Base-by-base conservation (phyloP, 164 flowering plant species). In the Warburgia ugandensis region DNA sequence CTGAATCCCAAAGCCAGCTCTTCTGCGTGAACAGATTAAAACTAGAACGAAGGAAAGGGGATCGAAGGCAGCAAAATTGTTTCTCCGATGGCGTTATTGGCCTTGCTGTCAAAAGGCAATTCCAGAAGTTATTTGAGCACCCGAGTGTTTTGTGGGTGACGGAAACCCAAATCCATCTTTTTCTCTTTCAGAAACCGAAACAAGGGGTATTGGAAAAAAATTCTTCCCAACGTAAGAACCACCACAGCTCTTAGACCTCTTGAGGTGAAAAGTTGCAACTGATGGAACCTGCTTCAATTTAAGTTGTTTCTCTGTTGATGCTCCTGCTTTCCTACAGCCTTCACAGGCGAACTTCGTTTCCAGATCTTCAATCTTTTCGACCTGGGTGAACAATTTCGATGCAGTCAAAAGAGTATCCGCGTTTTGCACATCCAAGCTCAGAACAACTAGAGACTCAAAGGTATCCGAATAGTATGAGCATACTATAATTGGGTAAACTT, bases 361-460 rank as follows among this genome's bases (percentile, higher is more conserved):
- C 11, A 71, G 54, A 57, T 77, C 86, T 25, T 78, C 91, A 45
- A 91, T 75, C 54, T 63, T 77, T 63, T 91, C 97, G 38, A 79
- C 69, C 54, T 74, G 73, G 19, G 96, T 91, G 56, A 87, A 91
- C 6, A 92, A 91, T 26, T 74, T 58, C 17, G 87, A 56, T 50
- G 97, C 96, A 69, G 64, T 29, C 16, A 56, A 37, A 29, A 91
- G 87, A 44, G 56, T 58, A 43, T 70, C 75, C 2, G 62, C 86
- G 50, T 79, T 77, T 40, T 83, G 82, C 53, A 87, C 87, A 72
- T 79, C 96, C 75, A 91, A 75, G 66, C 97, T 91, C 54, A 87
- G 55, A 63, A 81, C 90, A 54, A 72, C 63, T 29, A 73, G 47
- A 5, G 92, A 73, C 68, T 91, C 97, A 62, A 67, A 73, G 22